Base-by-base conservation (phyloP, 179 eudicot genomes). In the Drosera spatulata region DNA sequence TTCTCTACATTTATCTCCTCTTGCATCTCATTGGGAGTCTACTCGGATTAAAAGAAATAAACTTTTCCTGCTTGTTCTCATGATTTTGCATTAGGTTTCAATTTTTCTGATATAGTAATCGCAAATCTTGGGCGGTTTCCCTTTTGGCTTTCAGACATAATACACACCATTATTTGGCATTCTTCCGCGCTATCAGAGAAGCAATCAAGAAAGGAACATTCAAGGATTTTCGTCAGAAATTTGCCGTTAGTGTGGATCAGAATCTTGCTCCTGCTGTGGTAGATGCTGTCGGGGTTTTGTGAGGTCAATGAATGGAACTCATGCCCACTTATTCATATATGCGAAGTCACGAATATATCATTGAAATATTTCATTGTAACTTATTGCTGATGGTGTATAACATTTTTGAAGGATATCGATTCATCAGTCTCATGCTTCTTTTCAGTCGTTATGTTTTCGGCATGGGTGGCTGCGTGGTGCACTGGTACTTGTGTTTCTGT, bases 131-230 rank as follows among this genome's bases (percentile, higher is more conserved):
- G 10, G 11, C n/a, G 12, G 3, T 6, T 52, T 55, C 45, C 12
- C 22, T 12, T n/a, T 53, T 44, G 39, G 44, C 50, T 57, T 69
- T 60, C 87, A 87, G 96, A 59, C 96, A 87, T 51, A 87, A 87
- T 55, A 82, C 96, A 39, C 96, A 87, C 77, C 96, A 87, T 66
- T 85, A 79, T 66, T 59, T 87, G 66, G 80, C 69, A 66, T 85
- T 87, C 75, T 87, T 87, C 51, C 69, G 80, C 14, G 14, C 69
- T 42, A 87, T 85, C 50, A 71, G 96, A 73, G 85, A 79, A 50
- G 82, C 88, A 10, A 82, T 87, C n/a, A 72, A 63, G 44, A 64
- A 55, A 10, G 87, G 77, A 37, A 72, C 60, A 40, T 87, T 87
- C 58, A 85, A 85, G 62, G 61, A 85, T 48, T 87, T 82, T 56